Percentiles rank a stretch among this genome's conserved stretches.
phyloP scores from a whole-genome alignment of 2,329 filamentous ascomycete genomes.

The Acrodontium crateriforme region DNA sequence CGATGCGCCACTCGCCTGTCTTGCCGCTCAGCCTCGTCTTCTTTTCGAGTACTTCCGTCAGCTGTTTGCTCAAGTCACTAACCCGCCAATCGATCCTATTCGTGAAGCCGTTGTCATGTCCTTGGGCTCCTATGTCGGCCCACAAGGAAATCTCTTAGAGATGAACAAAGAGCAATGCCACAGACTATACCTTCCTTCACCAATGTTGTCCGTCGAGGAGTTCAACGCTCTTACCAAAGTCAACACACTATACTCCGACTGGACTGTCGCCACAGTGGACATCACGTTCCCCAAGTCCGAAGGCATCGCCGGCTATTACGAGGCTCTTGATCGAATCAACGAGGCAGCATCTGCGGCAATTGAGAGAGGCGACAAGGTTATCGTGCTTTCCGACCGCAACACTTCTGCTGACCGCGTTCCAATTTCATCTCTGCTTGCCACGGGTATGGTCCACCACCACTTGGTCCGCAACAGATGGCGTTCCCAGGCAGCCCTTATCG shows the following conservation, averaged over 20 bases:
- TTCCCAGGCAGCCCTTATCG: constrained; percentile 69
- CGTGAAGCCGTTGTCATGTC: constrained; percentile 98
- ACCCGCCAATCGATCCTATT: constrained; percentile 93
- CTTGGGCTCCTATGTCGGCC: constrained; percentile 87
- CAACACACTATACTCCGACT: constrained; percentile 54
- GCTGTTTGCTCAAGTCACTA: constrained; percentile 94
- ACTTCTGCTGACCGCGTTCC: constrained; percentile 70
- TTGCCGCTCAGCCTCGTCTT: constrained; percentile 77
- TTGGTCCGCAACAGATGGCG: constrained; percentile 93
- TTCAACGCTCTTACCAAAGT: constrained; percentile 81
- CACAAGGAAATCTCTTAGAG: constrained; percentile 86
- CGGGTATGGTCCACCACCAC: constrained; percentile 89
- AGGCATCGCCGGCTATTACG: constrained; percentile 70
- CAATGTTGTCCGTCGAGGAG: constrained; percentile 76
- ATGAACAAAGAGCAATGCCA: constrained; percentile 86
- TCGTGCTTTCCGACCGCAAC: constrained; percentile 79
- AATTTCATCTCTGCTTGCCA: constrained; percentile 75
- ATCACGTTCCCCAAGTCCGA: constrained; percentile 83
- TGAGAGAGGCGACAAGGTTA: constrained; percentile 67
- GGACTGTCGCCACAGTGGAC: constrained; percentile 83
- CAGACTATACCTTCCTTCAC: constrained; percentile 72
- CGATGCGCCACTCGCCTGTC: constrained; percentile 80
- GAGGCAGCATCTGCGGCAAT: constrained; percentile 72
- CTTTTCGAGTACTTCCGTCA: constrained; percentile 96
- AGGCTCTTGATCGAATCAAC: constrained; percentile 79